Conservation (phyloP, 257 asterid genomes). For the Salvia hispanica region DNA sequence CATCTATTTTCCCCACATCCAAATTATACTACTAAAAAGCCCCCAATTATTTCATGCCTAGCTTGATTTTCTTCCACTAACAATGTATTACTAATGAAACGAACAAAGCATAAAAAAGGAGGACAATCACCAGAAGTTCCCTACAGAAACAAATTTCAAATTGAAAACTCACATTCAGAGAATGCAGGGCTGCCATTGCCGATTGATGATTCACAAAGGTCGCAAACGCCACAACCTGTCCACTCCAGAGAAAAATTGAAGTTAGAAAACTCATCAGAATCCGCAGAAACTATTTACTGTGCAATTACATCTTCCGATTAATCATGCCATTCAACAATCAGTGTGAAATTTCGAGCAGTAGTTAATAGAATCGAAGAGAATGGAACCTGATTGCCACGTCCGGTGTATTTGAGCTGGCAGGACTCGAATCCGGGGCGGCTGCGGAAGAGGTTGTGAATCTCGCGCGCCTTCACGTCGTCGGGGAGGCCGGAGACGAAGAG, state of each 20-base stretch:
- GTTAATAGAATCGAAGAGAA: not conserved
- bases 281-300: not conserved
- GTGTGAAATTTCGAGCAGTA: not conserved
- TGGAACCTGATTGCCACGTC: constrained; percentile 87
- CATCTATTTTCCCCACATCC: not conserved
- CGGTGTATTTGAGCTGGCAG: constrained; percentile 96
- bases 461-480: constrained; percentile 97
- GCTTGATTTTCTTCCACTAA: constrained; percentile 1
- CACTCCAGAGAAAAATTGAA: constrained; percentile 9
- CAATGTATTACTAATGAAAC: constrained; percentile 7
- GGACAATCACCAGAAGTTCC: not conserved
- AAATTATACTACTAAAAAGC: not conserved
- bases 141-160: constrained; percentile 15
- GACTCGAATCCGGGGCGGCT: constrained; percentile 86
- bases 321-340: not conserved
- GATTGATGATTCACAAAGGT: constrained; percentile 85
- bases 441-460: constrained; percentile 96
- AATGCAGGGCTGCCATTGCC: constrained; percentile 81
- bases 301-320: not conserved
- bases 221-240: constrained; percentile 97
- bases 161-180: constrained; percentile 70
- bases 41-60: not conserved
- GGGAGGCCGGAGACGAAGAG: constrained; percentile 95
- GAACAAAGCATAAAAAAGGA: not conserved
- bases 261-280: constrained; percentile 5